Percentiles rank a stretch among this genome's conserved stretches.
Evolutionary conservation across 179 eudicot species (phyloP).

Genomic region (Beta lomatogona): DNA sequence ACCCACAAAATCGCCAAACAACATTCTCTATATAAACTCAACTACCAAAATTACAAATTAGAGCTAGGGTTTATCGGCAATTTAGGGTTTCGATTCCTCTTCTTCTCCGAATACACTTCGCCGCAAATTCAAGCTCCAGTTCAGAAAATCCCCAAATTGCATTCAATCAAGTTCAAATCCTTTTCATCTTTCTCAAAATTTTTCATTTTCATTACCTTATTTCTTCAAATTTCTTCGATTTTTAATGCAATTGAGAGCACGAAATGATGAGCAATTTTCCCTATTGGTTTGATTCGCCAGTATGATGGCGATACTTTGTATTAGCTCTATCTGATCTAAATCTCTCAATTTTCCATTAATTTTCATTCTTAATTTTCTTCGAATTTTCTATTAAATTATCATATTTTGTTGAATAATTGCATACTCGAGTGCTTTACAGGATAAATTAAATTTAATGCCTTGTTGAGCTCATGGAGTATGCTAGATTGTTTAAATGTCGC

Average conservation of each 20-base stretch:
- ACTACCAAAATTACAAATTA: neutral
- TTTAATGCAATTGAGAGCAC: neutral
- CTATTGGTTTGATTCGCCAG: constrained; percentile 43
- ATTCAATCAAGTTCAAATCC: neutral
- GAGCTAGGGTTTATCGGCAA: neutral
- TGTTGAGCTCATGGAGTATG: constrained; percentile 26
- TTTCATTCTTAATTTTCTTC: neutral
- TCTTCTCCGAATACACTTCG: neutral
- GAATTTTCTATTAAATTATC: neutral
- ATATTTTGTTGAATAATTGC: neutral
- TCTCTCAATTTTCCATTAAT: neutral
- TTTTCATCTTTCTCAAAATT: neutral
- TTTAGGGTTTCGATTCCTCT: neutral
- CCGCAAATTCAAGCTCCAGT: neutral
- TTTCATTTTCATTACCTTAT: neutral
- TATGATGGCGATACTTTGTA: constrained; percentile 39
- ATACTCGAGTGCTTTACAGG: constrained; percentile 31
- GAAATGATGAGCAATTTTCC: constrained; percentile 32
- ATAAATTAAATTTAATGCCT: neutral
- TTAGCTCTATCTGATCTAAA: constrained; percentile 34
- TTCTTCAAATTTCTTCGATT: neutral
- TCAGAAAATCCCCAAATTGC: neutral
- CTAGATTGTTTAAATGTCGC: constrained; percentile 17
- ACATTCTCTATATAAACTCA: neutral
- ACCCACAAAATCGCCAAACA: neutral